phyloP scores from a whole-genome alignment of 306 rosid genomes.

The Morella rubra region DNA sequence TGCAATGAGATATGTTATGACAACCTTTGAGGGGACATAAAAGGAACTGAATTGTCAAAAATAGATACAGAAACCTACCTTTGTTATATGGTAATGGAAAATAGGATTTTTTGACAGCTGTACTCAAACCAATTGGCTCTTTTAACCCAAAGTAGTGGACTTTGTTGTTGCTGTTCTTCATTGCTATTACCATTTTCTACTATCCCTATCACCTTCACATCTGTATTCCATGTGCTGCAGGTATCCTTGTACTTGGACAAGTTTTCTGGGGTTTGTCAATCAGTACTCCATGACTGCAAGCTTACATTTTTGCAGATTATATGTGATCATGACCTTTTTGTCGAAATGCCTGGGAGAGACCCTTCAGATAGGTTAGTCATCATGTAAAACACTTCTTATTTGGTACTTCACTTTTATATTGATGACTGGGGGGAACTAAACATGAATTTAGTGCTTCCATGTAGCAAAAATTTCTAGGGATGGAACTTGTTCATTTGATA shows the following conservation, averaged over 20 bases:
- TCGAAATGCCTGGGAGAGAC: constrained; percentile 99
- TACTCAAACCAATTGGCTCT: not conserved
- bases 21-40: not conserved
- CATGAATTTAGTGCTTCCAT: constrained; percentile 15
- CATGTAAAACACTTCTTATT: not conserved
- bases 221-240: constrained; percentile 46
- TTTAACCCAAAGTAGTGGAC: constrained; percentile 1
- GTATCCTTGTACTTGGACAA: constrained; percentile 94
- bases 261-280: constrained; percentile 94
- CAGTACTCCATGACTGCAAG: constrained; percentile 94
- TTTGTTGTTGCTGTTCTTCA: constrained; percentile 1
- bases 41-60: not conserved
- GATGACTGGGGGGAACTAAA: not conserved
- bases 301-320: constrained; percentile 87
- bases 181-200: not conserved
- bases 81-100: not conserved
- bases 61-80: not conserved
- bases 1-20: not conserved
- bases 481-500: not conserved
- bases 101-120: not conserved
- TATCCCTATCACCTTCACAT: not conserved
- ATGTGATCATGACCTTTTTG: constrained; percentile 97
- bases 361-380: constrained; percentile 88
- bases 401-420: not conserved
- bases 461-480: not conserved